phyloP scores from a whole-genome alignment of 106 monocot genomes.

The Allium cepa region DNA sequence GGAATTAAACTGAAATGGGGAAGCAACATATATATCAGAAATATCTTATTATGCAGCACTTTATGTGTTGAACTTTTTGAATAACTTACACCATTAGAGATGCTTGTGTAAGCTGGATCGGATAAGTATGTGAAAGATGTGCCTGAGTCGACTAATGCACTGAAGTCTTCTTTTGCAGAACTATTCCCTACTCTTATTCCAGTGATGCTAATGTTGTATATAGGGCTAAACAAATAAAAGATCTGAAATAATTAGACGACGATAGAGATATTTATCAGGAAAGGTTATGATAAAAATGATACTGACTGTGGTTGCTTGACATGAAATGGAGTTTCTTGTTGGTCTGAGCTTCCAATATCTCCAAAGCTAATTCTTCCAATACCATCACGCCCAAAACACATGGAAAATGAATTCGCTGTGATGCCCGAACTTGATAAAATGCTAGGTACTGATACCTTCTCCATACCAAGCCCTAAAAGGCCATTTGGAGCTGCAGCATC shows the following conservation, averaged over 20 bases:
- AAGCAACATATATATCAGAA: neutral
- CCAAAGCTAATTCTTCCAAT: slow-evolving; percentile 87
- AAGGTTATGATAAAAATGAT: neutral
- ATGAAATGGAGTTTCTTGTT: slow-evolving; percentile 75
- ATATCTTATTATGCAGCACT: too few species aligned
- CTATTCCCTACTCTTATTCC: slow-evolving; percentile 45
- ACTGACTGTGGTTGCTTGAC: slow-evolving; percentile 39
- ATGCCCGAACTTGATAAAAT: slow-evolving; percentile 65
- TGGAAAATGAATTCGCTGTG: slow-evolving; percentile 81
- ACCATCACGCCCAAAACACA: slow-evolving; percentile 80
- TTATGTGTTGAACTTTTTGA: neutral
- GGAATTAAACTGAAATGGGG: slow-evolving; percentile 47
- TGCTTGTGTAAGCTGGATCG: slow-evolving; percentile 64
- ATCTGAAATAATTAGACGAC: neutral
- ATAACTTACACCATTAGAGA: slow-evolving; percentile 52
- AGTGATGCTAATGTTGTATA: slow-evolving; percentile 62
- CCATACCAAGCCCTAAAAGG: slow-evolving; percentile 87
- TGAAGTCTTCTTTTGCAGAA: slow-evolving; percentile 26
- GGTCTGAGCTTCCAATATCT: slow-evolving; percentile 82
- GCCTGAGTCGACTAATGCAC: slow-evolving; percentile 78
- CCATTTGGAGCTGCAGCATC: slow-evolving; percentile 86
- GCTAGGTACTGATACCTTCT: slow-evolving; percentile 83
- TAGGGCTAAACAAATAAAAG: slow-evolving; percentile 32
- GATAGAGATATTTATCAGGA: neutral
- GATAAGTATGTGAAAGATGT: slow-evolving; percentile 82